Conservation (phyloP, 164 flowering plant genomes). For the Tetracentron sinense region DNA sequence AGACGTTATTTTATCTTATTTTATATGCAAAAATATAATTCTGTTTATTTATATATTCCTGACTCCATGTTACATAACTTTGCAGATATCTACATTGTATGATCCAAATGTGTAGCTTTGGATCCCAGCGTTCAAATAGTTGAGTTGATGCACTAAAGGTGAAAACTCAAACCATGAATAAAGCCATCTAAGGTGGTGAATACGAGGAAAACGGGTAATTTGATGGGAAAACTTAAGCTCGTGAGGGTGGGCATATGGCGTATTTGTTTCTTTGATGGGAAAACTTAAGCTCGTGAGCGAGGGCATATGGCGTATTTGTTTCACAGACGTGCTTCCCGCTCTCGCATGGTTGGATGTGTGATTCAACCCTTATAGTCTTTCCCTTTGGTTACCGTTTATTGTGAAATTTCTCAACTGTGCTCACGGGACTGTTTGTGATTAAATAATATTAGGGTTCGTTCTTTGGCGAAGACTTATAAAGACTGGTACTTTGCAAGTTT, state of each 20-base stretch:
- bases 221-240: constrained; percentile 2
- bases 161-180: constrained; percentile 3
- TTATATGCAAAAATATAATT: neutral
- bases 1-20: neutral
- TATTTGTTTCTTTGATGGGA: constrained; percentile 12
- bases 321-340: constrained; percentile 20
- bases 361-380: constrained; percentile 7
- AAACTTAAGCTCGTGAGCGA: no score
- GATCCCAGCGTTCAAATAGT: neutral
- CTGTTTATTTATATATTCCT: neutral
- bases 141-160: neutral
- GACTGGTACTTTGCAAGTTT: no score
- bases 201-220: neutral
- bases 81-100: constrained; percentile 9
- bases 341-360: constrained; percentile 14
- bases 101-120: constrained; percentile 5
- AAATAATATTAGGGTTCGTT: no score
- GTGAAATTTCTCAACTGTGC: no score
- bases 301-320: no score
- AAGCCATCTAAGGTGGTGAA: constrained; percentile 10
- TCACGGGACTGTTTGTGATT: no score
- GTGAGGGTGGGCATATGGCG: constrained; percentile 1
- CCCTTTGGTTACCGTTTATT: neutral
- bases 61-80: neutral
- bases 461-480: no score